Base-by-base conservation (phyloP, 2,329 filamentous ascomycete species). In the Nemania sp. region DNA sequence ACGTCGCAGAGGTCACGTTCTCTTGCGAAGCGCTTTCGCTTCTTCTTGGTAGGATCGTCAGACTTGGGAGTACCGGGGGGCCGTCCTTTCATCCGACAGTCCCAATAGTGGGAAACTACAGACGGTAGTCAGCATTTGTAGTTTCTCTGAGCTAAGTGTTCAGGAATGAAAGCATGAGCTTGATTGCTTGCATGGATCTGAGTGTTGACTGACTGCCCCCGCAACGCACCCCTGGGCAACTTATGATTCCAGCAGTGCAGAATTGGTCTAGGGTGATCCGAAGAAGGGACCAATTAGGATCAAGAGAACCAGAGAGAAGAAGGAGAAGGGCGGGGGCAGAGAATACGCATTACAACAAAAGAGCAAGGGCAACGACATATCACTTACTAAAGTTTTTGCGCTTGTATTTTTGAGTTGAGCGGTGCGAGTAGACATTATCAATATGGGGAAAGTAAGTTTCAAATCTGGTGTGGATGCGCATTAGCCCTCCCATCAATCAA, bases 371-470 rank as follows among this genome's bases (percentile, higher is more conserved):
- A 6, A 19, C 23, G 3, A 19, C 17, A 23, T 6, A n/a, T 12
- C n/a, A 57, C 56, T 52, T 17, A 59, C 56, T 79, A 62, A 92
- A 90, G n/a, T 87, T 86, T 64, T 90, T 90, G 64, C 86, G 86
- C 74, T 92, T 92, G 71, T 91, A 91, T 49, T 80, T 80, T 68
- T 92, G 89, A 2, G 89, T 91, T 1, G 89, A 91, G 57, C 89
- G 86, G 72, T 91, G 89, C 22, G 89, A 92, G 72, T 91, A 93
- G 62, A 92, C 82, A 68, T 92, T 92, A 74, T 92, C 89, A 61
- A 93, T 80, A 70, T 92, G 89, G 0, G 89, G 88, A 65, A 91
- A 92, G 71, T 92, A 93, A 6, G 83, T 90, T 65, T 90, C 82
- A 67, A 89, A 91, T 66, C 86, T 90, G 61, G 42, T 40, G 51